phyloP scores from a whole-genome alignment of 805 yeast genomes.

The Blastobotrys terrestris region DNA sequence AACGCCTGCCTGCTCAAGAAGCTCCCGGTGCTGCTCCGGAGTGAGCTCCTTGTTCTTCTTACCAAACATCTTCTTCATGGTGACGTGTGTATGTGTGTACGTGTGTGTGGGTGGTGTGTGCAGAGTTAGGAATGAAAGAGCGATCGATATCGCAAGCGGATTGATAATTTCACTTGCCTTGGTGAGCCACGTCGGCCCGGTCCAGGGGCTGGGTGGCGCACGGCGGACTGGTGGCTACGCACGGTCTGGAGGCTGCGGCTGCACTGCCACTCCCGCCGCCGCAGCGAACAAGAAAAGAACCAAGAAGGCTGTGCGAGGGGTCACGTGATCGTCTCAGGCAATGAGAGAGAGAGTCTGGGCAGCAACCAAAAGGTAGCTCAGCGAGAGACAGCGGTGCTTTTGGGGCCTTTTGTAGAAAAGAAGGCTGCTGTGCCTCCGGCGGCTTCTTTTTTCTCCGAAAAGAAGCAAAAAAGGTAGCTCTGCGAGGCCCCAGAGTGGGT shows the following conservation, averaged over 20 bases:
- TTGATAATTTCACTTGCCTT: background rate
- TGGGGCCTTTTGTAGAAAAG: too few relatives aligned
- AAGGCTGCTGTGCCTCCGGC: too few relatives aligned
- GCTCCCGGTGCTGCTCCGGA: slow-evolving; percentile 40
- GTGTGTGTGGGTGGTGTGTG: background rate
- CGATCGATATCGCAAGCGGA: background rate
- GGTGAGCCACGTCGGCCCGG: background rate
- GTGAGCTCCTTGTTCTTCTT: slow-evolving; percentile 43
- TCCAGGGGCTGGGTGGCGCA: background rate
- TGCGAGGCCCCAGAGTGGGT: too few relatives aligned
- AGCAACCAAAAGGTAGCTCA: too few relatives aligned
- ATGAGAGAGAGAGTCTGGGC: too few relatives aligned
- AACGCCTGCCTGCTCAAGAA: slow-evolving; percentile 38
- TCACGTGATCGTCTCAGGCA: too few relatives aligned
- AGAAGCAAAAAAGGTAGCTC: too few relatives aligned
- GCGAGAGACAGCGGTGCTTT: too few relatives aligned
- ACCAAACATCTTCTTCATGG: slow-evolving; percentile 44
- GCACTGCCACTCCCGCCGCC: background rate
- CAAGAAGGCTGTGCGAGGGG: too few relatives aligned
- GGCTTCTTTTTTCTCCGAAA: too few relatives aligned
- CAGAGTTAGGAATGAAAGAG: background rate
- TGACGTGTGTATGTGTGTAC: too few relatives aligned
- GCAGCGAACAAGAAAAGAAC: too few relatives aligned
- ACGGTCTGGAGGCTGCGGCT: background rate
- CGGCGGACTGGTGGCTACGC: background rate